phyloP scores from a whole-genome alignment of 2,329 filamentous ascomycete species.

The Venturia effusa region DNA sequence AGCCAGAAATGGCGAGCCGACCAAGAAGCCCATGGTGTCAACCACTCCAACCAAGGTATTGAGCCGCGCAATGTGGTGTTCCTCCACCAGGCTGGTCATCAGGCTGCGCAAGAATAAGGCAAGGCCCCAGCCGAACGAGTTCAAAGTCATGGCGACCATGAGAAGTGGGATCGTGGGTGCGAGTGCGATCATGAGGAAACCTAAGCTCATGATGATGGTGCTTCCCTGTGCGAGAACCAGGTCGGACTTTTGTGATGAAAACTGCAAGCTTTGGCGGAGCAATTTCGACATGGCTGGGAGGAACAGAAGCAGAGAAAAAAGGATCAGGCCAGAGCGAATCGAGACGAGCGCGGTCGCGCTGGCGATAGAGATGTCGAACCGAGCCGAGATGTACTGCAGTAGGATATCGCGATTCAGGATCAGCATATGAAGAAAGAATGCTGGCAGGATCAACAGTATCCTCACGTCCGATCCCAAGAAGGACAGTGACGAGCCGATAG shows the following conservation, averaged over 20 bases:
- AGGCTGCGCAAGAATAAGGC: slow-evolving; percentile 36
- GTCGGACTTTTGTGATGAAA: slow-evolving; percentile 20
- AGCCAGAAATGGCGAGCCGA: slow-evolving; percentile 37
- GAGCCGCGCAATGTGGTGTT: slow-evolving; percentile 42
- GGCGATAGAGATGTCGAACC: slow-evolving; percentile 37
- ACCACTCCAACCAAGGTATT: slow-evolving; percentile 43
- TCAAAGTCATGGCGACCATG: slow-evolving; percentile 32
- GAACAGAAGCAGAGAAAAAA: slow-evolving; percentile 21
- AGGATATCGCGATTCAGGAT: slow-evolving; percentile 23
- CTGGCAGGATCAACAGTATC: slow-evolving; percentile 20
- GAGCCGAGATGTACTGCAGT: slow-evolving; percentile 43
- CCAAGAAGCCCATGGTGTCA: slow-evolving; percentile 39
- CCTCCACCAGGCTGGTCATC: slow-evolving; percentile 43
- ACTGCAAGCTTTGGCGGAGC: slow-evolving; percentile 14
- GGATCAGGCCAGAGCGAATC: slow-evolving; percentile 19
- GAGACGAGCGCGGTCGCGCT: slow-evolving; percentile 23
- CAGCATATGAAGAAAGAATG: slow-evolving; percentile 21
- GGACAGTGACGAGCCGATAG: slow-evolving; percentile 15
- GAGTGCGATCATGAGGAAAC: slow-evolving; percentile 21
- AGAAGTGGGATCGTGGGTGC: slow-evolving; percentile 19
- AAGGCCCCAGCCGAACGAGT: slow-evolving; percentile 37
- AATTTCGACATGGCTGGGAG: slow-evolving; percentile 20
- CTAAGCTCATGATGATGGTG: slow-evolving; percentile 17
- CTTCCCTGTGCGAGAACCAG: slow-evolving; percentile 22
- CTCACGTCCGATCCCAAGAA: slow-evolving; percentile 23